Conservation (phyloP, 495 filamentous ascomycete species). For the Cercophora sp. region DNA sequence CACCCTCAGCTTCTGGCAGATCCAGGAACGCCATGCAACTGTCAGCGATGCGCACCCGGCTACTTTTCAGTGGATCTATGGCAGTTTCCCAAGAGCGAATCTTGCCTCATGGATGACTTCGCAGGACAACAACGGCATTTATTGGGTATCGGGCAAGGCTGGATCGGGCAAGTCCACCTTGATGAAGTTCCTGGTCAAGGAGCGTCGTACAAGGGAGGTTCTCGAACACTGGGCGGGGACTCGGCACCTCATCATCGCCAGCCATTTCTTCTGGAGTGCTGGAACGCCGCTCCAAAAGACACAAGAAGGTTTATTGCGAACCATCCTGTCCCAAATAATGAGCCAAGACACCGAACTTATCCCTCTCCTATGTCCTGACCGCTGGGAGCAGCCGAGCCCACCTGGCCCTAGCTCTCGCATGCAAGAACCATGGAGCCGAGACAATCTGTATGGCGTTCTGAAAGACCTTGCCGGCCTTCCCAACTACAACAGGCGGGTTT, state of each 20-base stretch:
- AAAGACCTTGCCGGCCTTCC: no score
- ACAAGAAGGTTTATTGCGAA: background rate
- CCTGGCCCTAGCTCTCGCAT: no score
- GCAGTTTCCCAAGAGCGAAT: no score
- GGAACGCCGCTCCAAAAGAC: background rate
- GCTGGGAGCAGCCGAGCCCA: no score
- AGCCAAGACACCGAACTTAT: background rate
- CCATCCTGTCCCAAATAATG: background rate
- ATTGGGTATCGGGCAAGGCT: background rate
- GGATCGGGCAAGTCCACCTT: constrained; percentile 1
- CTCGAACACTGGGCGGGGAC: background rate
- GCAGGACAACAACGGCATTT: background rate
- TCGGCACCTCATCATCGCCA: background rate
- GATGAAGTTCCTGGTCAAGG: background rate
- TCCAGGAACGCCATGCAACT: no score
- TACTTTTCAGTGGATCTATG: no score
- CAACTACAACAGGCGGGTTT: background rate
- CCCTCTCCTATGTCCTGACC: background rate
- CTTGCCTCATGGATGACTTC: no score
- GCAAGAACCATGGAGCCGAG: no score
- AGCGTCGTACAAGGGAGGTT: background rate
- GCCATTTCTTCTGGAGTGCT: background rate
- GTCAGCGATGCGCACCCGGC: no score
- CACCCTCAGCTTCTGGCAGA: no score
- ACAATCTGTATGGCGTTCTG: no score